These are phyloP conservation scores for Aspergillus pseudoglaucus DNA, from an alignment of 2,329 filamentous ascomycete genomes.

Conservation along the genomic window DNA sequence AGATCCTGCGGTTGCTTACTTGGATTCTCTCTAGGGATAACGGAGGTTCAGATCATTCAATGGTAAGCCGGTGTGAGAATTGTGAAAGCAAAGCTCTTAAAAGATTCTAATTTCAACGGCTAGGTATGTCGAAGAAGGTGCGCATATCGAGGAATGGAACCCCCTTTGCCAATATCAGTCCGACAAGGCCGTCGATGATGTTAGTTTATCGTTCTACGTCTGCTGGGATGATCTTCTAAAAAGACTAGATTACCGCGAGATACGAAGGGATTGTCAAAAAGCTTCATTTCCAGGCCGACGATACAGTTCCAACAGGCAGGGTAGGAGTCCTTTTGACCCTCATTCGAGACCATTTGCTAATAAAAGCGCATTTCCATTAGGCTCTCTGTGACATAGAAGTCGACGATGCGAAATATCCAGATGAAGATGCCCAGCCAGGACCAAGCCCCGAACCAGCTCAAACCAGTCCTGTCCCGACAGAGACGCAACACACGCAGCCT, in stretches of 20 bases:
- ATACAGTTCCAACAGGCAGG: slow-evolving; percentile 89
- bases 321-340: slow-evolving; percentile 23
- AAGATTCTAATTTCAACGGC: no score
- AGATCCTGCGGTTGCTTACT: slow-evolving; percentile 11
- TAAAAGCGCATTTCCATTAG: slow-evolving; percentile 34
- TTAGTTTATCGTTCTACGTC: slow-evolving; percentile 19
- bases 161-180: slow-evolving; percentile 97
- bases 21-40: slow-evolving; percentile 62
- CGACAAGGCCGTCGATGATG: slow-evolving; percentile 74
- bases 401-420: slow-evolving; percentile 63
- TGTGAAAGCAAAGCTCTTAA: no score
- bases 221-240: slow-evolving; percentile 4
- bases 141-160: slow-evolving; percentile 94
- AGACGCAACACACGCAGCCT: slow-evolving; percentile 13
- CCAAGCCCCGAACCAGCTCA: slow-evolving; percentile 20
- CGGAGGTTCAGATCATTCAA: slow-evolving; percentile 97
- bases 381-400: slow-evolving; percentile 94
- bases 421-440: slow-evolving; percentile 41
- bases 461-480: slow-evolving; percentile 9
- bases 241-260: slow-evolving; percentile 82
- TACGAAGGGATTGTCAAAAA: slow-evolving; percentile 96
- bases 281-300: slow-evolving; percentile 88
- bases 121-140: slow-evolving; percentile 82
- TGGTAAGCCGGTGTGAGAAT: slow-evolving; percentile 47
- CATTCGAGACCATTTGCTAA: slow-evolving; percentile 5